Conservation (phyloP, 371 early-diverging fungal species). For the Mucor saturninus region DNA sequence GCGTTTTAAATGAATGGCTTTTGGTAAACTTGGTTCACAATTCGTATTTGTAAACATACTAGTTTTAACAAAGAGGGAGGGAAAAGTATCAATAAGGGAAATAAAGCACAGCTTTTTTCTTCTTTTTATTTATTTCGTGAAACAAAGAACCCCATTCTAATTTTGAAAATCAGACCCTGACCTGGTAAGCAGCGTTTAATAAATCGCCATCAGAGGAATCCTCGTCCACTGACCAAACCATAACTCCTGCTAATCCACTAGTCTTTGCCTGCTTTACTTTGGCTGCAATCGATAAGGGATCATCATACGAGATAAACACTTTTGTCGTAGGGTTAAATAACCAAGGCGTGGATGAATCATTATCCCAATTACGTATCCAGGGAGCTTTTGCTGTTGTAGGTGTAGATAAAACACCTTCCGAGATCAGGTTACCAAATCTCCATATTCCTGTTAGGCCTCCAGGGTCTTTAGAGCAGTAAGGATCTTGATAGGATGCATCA, state of each 20-base stretch:
- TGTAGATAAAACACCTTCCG: conserved; percentile 54
- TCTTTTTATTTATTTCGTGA: conserved; percentile 6
- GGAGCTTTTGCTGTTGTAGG: conserved; percentile 46
- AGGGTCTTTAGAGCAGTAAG: conserved; percentile 30
- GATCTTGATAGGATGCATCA: conserved; percentile 33
- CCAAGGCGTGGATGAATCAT: conserved; percentile 59
- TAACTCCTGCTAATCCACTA: conserved; percentile 53
- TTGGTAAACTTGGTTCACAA: conserved; percentile 16
- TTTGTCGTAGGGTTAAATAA: conserved; percentile 58
- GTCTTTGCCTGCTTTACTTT: conserved; percentile 52
- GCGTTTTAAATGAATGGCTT: conserved; percentile 12
- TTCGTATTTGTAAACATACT: conserved; percentile 1
- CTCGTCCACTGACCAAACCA: conserved; percentile 52
- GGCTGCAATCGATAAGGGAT: conserved; percentile 50
- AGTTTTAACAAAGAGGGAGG: not conserved
- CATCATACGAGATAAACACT: conserved; percentile 65
- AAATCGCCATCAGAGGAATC: conserved; percentile 34
- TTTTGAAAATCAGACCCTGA: not conserved
- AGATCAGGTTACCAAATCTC: conserved; percentile 57
- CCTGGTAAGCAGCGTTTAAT: conserved; percentile 23
- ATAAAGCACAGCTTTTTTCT: not conserved
- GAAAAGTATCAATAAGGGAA: not conserved
- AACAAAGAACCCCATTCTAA: not conserved
- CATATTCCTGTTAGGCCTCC: conserved; percentile 51
- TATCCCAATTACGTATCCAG: conserved; percentile 62